These are phyloP conservation scores for Tolypocladium guangdongense DNA, from an alignment of 2,329 filamentous ascomycete species.

Conservation along the genomic window DNA sequence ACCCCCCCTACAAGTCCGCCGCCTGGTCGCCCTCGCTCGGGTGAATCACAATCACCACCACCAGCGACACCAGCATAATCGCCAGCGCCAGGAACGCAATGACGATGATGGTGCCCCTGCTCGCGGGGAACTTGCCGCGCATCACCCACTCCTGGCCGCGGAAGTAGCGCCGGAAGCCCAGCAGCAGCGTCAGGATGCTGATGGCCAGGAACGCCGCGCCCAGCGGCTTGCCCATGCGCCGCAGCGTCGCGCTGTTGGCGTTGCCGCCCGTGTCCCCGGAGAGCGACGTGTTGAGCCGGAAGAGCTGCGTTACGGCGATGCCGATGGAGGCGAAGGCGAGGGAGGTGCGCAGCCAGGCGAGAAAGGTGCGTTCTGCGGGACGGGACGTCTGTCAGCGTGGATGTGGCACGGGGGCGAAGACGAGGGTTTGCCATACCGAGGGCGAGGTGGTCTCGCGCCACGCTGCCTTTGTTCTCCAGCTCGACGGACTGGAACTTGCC, in stretches of 20 bases:
- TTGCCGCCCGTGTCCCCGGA: conserved; percentile 18
- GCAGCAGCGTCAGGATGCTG: conserved; percentile 60
- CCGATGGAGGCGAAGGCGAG: conserved; percentile 74
- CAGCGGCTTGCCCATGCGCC: conserved; percentile 60
- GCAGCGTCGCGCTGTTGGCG: conserved; percentile 33
- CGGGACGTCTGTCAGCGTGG: neutral
- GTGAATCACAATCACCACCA: conserved; percentile 48
- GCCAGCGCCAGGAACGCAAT: conserved; percentile 55
- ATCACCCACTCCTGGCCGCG: conserved; percentile 73
- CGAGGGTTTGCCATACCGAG: conserved; percentile 43
- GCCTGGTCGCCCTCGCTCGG: conserved; percentile 10
- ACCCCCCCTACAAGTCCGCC: neutral
- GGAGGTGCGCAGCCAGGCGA: conserved; percentile 76
- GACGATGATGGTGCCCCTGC: conserved; percentile 61
- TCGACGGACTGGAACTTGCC: conserved; percentile 51
- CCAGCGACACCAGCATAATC: conserved; percentile 49
- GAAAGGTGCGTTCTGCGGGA: conserved; percentile 64
- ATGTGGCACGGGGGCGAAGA: neutral
- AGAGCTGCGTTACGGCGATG: conserved; percentile 74
- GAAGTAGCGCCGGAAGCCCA: conserved; percentile 72
- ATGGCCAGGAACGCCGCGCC: conserved; percentile 69
- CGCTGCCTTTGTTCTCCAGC: conserved; percentile 76
- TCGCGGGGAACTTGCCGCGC: conserved; percentile 68
- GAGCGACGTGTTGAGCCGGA: conserved; percentile 65
- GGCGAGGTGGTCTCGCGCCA: conserved; percentile 72